Evolutionary conservation across 2,329 filamentous ascomycete species (phyloP).

Genomic region (Cordyceps tenuipes): DNA sequence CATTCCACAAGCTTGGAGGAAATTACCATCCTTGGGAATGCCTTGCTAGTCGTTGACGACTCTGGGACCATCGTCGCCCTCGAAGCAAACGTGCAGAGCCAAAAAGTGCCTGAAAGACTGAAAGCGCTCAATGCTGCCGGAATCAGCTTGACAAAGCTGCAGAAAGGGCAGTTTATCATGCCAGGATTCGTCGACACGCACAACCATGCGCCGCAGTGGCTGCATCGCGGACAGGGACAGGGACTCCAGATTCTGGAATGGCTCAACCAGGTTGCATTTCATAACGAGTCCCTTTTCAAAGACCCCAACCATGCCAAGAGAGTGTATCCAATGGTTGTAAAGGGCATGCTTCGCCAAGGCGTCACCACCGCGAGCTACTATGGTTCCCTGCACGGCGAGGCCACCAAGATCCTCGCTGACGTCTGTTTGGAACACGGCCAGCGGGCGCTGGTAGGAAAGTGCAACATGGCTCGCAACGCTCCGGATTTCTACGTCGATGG

Average conservation of each 20-base stretch:
- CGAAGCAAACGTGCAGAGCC: conserved; percentile 12
- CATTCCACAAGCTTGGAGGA: conserved; percentile 28
- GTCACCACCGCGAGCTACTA: conserved; percentile 56
- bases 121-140: conserved; percentile 6
- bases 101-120: conserved; percentile 15
- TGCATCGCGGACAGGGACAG: conserved; percentile 40
- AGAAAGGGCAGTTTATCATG: conserved; percentile 42
- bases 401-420: conserved; percentile 49
- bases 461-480: conserved; percentile 51
- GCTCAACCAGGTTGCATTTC: conserved; percentile 57
- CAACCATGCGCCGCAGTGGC: conserved; percentile 56
- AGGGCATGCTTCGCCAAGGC: conserved; percentile 52
- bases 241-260: conserved; percentile 52
- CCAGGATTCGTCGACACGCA: conserved; percentile 59
- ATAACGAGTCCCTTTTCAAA: conserved; percentile 51
- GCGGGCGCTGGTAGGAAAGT: conserved; percentile 53
- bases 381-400: conserved; percentile 45
- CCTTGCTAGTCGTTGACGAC: conserved; percentile 24
- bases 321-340: conserved; percentile 44
- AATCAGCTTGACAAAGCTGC: conserved; percentile 19
- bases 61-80: conserved; percentile 20
- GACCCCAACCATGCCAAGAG: conserved; percentile 43
- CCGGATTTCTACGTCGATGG: conserved; percentile 46
- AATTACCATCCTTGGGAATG: conserved; percentile 31
- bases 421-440: conserved; percentile 45